Base-by-base conservation (phyloP, 768 basidiomycete genomes). In the Auricularia cornea region DNA sequence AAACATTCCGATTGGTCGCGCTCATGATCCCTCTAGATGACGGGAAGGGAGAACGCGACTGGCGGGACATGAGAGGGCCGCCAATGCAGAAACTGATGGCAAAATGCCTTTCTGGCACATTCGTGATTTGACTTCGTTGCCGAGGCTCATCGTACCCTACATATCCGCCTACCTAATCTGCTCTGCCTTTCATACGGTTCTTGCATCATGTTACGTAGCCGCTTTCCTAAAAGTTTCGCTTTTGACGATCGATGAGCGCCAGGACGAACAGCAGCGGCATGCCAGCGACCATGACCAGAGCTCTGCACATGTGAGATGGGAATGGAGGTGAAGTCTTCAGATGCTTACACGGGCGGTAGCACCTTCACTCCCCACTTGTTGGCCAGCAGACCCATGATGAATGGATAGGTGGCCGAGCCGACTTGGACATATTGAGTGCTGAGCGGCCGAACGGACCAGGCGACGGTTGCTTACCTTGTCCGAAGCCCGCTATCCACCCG, bases 381-480 rank as follows among this genome's bases (percentile, higher is more conserved):
- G 3, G 62, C 62, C 16, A 62, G 62, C 12, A 51, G 51, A 30
- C 62, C 62, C n/a, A 31, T 59, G 20, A 62, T 38, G 52, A 62
- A 62, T 3, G 62, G 54, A 31, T 44, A 62, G 20, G 52, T 26
- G 10, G 61, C 61, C 6, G 61, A 62, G 14, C 61, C 61, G 6
- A 57, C 30, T 57, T n/a, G 51, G 26, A n/a, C n/a, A n/a, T n/a
- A n/a, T n/a, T 8, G 20, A 52, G 8, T 52, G 28, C 12, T n/a
- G 12, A 52, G n/a, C 20, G 51, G 20, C 51, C 89, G 79, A 67
- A 92, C 89, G 0, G 90, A 89, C 3, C 91, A 69, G 4, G 87
- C n/a, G n/a, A 65, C 0, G 89, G 89, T 41, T 84, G 84, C n/a
- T 89, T 90, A 2, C 87, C 84, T 69, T 88, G 85, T 0, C 90